A percentile compares a stretch with the other conserved stretches of the same genome.
Evolutionary conservation across 495 filamentous ascomycete species (phyloP).

Genomic region (Trichoderma reesei): DNA sequence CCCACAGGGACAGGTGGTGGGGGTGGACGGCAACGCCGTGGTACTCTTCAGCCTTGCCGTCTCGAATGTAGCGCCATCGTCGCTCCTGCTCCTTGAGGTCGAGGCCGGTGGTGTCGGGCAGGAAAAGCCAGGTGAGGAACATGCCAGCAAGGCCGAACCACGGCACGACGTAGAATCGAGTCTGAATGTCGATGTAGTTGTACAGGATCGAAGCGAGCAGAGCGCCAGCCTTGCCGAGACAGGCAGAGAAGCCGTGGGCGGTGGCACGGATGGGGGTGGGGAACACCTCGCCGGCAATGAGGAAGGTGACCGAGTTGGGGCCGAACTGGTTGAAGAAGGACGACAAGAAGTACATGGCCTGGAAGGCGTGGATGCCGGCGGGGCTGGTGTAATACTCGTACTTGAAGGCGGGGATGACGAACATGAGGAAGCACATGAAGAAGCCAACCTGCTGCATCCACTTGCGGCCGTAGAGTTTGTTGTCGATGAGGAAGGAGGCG

Average conservation of each 20-base stretch:
- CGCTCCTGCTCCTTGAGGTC: conserved; percentile 93
- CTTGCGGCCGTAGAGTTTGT: conserved; percentile 87
- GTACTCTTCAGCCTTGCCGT: conserved; percentile 66
- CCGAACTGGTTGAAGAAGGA: conserved; percentile 97
- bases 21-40: conserved; percentile 83
- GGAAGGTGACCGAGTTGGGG: conserved; percentile 84
- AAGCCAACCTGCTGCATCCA: conserved; percentile 89
- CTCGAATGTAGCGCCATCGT: conserved; percentile 69
- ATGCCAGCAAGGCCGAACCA: conserved; percentile 85
- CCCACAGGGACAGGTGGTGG: conserved; percentile 73
- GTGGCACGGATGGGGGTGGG: conserved; percentile 83
- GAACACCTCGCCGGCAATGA: conserved; percentile 84
- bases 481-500: conserved; percentile 69
- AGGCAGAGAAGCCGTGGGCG: conserved; percentile 82
- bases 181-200: conserved; percentile 73
- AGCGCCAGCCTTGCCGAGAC: conserved; percentile 73
- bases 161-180: conserved; percentile 77
- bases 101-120: conserved; percentile 86
- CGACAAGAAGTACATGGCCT: conserved; percentile 85
- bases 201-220: conserved; percentile 75
- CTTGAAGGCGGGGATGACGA: conserved; percentile 74
- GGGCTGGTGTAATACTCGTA: conserved; percentile 64
- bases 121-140: conserved; percentile 66
- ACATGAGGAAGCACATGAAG: conserved; percentile 76
- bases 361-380: conserved; percentile 64